These are phyloP conservation scores for Penicillium sp. DNA, from an alignment of 2,329 filamentous ascomycete genomes.

Conservation along the genomic window DNA sequence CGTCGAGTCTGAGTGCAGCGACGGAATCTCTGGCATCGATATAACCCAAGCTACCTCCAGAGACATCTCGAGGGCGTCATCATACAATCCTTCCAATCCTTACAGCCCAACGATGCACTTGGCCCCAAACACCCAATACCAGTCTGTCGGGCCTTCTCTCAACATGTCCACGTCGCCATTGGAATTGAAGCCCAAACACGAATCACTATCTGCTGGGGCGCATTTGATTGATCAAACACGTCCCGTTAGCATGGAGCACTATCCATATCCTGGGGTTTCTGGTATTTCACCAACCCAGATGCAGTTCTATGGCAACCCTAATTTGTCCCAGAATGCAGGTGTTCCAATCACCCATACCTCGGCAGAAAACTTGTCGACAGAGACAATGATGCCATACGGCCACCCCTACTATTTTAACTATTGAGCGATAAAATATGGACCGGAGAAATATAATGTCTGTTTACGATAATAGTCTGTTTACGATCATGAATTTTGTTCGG, in stretches of 20 bases:
- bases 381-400: conserved; percentile 18
- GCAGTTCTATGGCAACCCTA: conserved; percentile 9
- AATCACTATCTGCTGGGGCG: conserved; percentile 2
- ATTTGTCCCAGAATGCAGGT: conserved; percentile 3
- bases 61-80: conserved; percentile 6
- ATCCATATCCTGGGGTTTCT: conserved; percentile 14
- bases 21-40: conserved; percentile 1
- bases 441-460: neutral
- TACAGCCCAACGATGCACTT: conserved; percentile 11
- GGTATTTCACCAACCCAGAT: conserved; percentile 13
- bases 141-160: neutral
- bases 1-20: conserved; percentile 5
- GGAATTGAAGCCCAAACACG: conserved; percentile 22
- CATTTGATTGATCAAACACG: conserved; percentile 3
- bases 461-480: conserved; percentile 12
- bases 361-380: conserved; percentile 13
- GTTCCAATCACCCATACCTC: conserved; percentile 6
- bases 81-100: conserved; percentile 6
- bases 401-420: conserved; percentile 33
- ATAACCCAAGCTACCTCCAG: conserved; percentile 2
- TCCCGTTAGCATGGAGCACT: neutral
- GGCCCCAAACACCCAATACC: conserved; percentile 13
- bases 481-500: conserved; percentile 17
- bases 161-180: conserved; percentile 10
- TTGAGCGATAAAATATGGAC: conserved; percentile 8